These are phyloP conservation scores for Fistulinella prunicolor DNA, from an alignment of 768 basidiomycete species.

Conservation along the genomic window DNA sequence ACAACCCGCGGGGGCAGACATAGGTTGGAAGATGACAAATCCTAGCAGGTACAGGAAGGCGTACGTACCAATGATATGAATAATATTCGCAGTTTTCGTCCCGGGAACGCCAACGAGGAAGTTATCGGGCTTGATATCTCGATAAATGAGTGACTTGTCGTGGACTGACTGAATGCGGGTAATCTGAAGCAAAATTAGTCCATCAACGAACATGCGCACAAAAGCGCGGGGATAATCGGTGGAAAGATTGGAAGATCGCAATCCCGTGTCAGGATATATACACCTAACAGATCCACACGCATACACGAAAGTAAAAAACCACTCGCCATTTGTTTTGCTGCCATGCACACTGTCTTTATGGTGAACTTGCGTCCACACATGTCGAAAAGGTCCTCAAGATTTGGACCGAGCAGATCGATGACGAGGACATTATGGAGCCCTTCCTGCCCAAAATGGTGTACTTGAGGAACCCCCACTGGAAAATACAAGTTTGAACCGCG, in stretches of 20 bases:
- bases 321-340: conserved; percentile 96
- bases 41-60: conserved; percentile 1
- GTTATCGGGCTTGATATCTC: conserved; percentile 99
- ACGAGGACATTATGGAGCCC: conserved; percentile 95
- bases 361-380: conserved; percentile 98
- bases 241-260: neutral
- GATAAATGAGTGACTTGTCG: conserved; percentile 97
- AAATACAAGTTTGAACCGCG: conserved; percentile 10
- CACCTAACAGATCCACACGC: neutral
- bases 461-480: conserved; percentile 93
- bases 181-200: conserved; percentile 51
- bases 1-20: conserved; percentile 1
- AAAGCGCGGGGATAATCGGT: conserved; percentile 6
- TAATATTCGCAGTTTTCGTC: conserved; percentile 84
- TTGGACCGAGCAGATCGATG: conserved; percentile 95
- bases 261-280: neutral
- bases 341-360: conserved; percentile 98
- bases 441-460: conserved; percentile 98
- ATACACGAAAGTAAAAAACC: neutral
- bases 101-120: conserved; percentile 94
- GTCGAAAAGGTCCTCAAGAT: conserved; percentile 96
- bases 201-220: neutral
- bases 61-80: conserved; percentile 80
- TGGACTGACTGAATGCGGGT: conserved; percentile 96
- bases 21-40: conserved; percentile 8